Evolutionary conservation across 2,329 filamentous ascomycete genomes (phyloP).

Genomic region (Pseudogymnoascus sp.): DNA sequence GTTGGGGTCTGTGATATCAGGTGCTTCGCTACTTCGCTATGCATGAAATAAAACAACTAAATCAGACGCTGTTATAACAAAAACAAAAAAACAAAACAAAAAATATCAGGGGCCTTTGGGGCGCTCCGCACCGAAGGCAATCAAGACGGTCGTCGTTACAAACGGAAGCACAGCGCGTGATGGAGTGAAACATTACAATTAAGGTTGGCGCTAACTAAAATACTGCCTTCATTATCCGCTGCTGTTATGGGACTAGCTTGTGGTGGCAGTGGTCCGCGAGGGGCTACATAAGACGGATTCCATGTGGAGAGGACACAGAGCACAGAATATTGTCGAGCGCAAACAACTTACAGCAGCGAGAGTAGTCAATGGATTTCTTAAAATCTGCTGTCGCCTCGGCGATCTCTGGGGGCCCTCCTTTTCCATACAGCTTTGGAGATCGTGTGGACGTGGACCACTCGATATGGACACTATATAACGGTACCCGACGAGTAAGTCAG

Average conservation of each 20-base stretch:
- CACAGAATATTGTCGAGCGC: background rate
- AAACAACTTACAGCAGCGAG: background rate
- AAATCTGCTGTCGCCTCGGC: conserved; percentile 96
- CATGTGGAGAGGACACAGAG: background rate
- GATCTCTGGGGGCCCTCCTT: conserved; percentile 88
- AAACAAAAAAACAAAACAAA: background rate
- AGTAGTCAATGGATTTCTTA: conserved; percentile 75
- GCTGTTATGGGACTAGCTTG: conserved; percentile 1
- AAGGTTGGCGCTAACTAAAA: conserved; percentile 3
- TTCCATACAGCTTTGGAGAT: conserved; percentile 89
- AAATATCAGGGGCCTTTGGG: background rate
- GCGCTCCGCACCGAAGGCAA: background rate
- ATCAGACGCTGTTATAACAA: background rate
- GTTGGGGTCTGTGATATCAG: background rate
- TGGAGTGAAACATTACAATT: conserved; percentile 4
- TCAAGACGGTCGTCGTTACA: background rate
- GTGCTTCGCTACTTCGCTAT: background rate
- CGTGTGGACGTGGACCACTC: conserved; percentile 86
- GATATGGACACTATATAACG: conserved; percentile 95
- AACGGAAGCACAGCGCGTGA: background rate
- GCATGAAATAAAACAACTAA: background rate
- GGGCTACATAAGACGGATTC: background rate
- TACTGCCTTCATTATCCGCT: background rate
- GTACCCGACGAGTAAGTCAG: conserved; percentile 65
- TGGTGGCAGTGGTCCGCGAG: background rate